These are phyloP conservation scores for Acanthamoeba culbertsoni DNA, from an alignment of 208 protist genomes.

Conservation along the genomic window DNA sequence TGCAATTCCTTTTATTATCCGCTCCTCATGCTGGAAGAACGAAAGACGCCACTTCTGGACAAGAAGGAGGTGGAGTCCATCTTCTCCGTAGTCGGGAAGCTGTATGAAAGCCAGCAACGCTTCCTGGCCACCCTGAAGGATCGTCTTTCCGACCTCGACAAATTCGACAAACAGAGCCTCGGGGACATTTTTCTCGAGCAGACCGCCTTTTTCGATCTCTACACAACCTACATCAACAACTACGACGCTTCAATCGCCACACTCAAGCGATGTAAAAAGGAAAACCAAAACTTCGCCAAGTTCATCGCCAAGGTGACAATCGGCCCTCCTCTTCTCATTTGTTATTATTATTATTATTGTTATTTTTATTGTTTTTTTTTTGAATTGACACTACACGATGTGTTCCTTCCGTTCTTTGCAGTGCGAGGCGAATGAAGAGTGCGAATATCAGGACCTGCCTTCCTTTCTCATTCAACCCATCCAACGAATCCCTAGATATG, in stretches of 20 bases:
- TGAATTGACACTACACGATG: not conserved
- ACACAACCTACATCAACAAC: slow-evolving; percentile 44
- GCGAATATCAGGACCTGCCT: slow-evolving; percentile 31
- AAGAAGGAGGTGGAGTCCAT: not conserved
- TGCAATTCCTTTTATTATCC: slow-evolving; percentile 12
- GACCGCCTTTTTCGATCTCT: slow-evolving; percentile 34
- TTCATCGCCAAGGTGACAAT: not conserved
- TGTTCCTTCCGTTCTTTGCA: not conserved
- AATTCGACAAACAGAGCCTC: not conserved
- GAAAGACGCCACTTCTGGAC: not conserved
- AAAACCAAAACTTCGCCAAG: not conserved
- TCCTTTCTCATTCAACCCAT: slow-evolving; percentile 49
- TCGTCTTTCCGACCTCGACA: not conserved
- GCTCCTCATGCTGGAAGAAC: slow-evolving; percentile 18
- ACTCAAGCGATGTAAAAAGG: not conserved
- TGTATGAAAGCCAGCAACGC: not conserved
- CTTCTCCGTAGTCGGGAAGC: slow-evolving; percentile 13
- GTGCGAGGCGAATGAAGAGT: slow-evolving; percentile 19
- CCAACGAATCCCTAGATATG: slow-evolving; percentile 8
- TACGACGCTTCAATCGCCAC: not conserved
- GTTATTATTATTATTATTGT: not conserved
- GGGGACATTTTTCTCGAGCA: slow-evolving; percentile 43
- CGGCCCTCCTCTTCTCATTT: not conserved
- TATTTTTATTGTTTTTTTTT: not conserved
- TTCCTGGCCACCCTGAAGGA: not conserved